Percentiles rank a stretch among this genome's conserved stretches.
These are phyloP conservation scores for Immersiporthe knoxdaviesiana DNA, from an alignment of 2,329 filamentous ascomycete species.

Conservation along the genomic window DNA sequence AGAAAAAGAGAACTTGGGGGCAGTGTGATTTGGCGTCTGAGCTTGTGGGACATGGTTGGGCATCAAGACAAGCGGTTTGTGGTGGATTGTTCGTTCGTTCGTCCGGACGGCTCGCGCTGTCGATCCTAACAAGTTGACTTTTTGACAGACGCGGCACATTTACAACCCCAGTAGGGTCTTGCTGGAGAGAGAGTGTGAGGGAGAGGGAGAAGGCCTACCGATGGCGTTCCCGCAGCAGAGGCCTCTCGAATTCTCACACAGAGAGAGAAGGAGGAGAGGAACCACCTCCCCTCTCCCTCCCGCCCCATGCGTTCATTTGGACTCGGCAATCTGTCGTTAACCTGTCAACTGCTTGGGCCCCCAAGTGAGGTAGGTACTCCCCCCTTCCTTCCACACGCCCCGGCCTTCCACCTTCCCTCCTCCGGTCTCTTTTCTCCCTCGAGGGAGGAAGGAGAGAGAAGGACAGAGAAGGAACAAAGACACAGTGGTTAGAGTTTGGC, in stretches of 20 bases:
- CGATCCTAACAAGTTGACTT: conserved; percentile 4
- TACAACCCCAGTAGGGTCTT: background rate
- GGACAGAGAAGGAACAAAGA: background rate
- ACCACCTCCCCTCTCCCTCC: no score
- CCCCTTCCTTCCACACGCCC: background rate
- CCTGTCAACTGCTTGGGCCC: background rate
- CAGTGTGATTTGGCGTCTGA: background rate
- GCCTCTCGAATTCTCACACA: background rate
- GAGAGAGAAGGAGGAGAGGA: background rate
- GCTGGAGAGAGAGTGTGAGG: conserved; percentile 14
- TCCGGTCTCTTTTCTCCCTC: background rate
- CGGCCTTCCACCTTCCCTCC: background rate
- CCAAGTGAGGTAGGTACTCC: background rate
- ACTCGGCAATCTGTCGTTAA: conserved; percentile 8
- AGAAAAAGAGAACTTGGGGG: background rate
- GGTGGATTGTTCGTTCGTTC: background rate
- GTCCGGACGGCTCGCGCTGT: background rate
- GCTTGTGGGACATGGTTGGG: background rate
- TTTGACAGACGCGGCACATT: conserved; percentile 8
- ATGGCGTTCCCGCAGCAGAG: conserved; percentile 1
- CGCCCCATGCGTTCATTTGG: background rate
- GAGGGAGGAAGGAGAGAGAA: background rate
- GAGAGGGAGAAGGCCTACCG: conserved; percentile 2
- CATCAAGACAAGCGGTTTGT: conserved; percentile 1
- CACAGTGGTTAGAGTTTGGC: conserved; percentile 1